Conservation (phyloP, 2,329 filamentous ascomycete species). For the Fusarium camptoceras region DNA sequence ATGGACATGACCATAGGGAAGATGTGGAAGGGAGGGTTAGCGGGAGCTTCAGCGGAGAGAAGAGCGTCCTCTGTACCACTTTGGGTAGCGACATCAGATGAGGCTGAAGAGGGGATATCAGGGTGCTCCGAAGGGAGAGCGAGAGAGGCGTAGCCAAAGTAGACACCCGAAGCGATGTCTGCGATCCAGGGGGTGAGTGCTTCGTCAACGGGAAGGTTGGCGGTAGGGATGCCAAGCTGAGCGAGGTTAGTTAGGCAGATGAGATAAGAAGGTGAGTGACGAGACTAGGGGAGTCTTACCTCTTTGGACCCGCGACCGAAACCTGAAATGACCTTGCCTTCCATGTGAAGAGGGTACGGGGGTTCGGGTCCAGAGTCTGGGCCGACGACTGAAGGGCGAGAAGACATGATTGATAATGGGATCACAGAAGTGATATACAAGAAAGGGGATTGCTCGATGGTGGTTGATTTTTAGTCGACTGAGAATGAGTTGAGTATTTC, state of each 20-base stretch:
- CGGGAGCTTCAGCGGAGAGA: conserved; percentile 17
- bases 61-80: conserved; percentile 29
- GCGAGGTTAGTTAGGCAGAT: conserved; percentile 3
- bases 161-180: conserved; percentile 81
- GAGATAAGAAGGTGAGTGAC: not conserved
- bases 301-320: conserved; percentile 96
- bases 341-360: conserved; percentile 86
- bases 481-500: not conserved
- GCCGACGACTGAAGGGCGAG: conserved; percentile 78
- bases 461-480: not conserved
- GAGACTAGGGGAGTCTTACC: conserved; percentile 57
- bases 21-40: conserved; percentile 56
- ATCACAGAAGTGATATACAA: not conserved
- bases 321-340: conserved; percentile 88
- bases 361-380: conserved; percentile 76
- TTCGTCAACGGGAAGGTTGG: conserved; percentile 84
- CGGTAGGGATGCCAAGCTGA: conserved; percentile 94
- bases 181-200: conserved; percentile 70
- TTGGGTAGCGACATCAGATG: conserved; percentile 20
- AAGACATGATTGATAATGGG: conserved; percentile 43
- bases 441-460: not conserved
- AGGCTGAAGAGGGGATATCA: conserved; percentile 46
- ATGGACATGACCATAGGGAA: conserved; percentile 94
- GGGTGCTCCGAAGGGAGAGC: conserved; percentile 65
- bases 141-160: conserved; percentile 91